Evolutionary conservation across 73 alveolate species (phyloP).

Genomic region (Breviolum minutum): DNA sequence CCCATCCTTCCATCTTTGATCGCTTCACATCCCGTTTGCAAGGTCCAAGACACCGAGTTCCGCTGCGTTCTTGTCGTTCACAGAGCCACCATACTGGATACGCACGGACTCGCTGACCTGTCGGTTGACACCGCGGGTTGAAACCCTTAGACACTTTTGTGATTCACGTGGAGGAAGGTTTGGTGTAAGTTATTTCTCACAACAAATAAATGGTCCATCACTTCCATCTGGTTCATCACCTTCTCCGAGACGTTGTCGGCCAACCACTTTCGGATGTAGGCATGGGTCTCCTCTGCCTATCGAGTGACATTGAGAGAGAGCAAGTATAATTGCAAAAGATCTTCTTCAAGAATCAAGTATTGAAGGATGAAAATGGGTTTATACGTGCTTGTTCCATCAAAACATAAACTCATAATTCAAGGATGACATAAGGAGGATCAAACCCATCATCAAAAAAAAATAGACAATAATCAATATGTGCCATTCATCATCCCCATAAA

Average conservation of each 20-base stretch:
- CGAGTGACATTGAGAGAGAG: background rate
- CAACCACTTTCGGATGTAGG: slow-evolving; percentile 98
- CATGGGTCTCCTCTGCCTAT: slow-evolving; percentile 95
- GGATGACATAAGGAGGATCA: too few species aligned
- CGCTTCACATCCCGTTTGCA: slow-evolving; percentile 66
- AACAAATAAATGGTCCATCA: background rate
- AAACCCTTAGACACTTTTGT: too few species aligned
- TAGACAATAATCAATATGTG: too few species aligned
- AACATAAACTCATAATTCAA: too few species aligned
- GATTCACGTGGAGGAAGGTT: background rate
- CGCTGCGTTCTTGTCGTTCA: slow-evolving; percentile 99
- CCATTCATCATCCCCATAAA: background rate
- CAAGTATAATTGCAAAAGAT: background rate
- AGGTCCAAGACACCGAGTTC: slow-evolving; percentile 97
- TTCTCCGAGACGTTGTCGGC: slow-evolving; percentile 97
- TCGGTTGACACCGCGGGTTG: background rate
- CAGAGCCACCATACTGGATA: slow-evolving; percentile 99
- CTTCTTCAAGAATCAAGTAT: background rate
- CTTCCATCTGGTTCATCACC: background rate
- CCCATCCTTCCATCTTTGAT: background rate
- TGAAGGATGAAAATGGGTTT: too few species aligned
- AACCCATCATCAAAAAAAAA: background rate
- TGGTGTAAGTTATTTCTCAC: background rate
- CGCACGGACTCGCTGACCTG: slow-evolving; percentile 96
- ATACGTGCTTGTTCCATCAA: too few species aligned